Base-by-base conservation (phyloP, 1,284 basidiomycete species). In the Fomitiporia mediterranea region DNA sequence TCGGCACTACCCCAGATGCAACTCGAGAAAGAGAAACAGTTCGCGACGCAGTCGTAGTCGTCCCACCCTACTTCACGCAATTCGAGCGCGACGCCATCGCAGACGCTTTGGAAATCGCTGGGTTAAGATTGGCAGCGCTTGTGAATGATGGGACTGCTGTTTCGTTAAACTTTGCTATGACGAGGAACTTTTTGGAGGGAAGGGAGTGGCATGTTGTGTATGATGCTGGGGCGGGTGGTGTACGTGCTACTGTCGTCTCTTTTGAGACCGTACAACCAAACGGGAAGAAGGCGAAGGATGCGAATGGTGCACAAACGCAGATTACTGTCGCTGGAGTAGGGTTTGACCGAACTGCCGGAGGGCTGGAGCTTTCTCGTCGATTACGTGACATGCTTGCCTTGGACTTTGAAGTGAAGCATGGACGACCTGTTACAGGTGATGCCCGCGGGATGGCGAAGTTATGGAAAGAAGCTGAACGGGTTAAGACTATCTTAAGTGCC, bases 111-210 rank as follows among this genome's bases (percentile, higher is more conserved):
- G 91, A 94, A 66, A 83, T 98, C 49, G 85, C 94, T 19, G 96
- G 95, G 1, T 74, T 99, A 58, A 82, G 82, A 17, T 88, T 90
- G 2, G 74, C 96, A 25, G 84, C 89, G 0, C 78, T 99, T 59
- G 83, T 99, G 58, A 91, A 94, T 63, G 97, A 99, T 67, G 95
- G 95, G 40, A 89, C 92, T 0, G 93, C 92, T 4, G 86, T 94
- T 27, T 94, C 91, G 6, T 80, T 98, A 62, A 97, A 97, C 75
- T 99, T 93, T 67, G 96, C 95, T 37, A 97, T 98, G 91, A 94
- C 93, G 1, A 82, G 95, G 35, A 81, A 82, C 0, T 99, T 99
- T 76, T n/a, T n/a, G n/a, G 65, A 75, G 6, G 74, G 70, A 1
- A 84, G 85, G 17, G 94, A 97, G 69, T 83, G 86, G 69, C 94